Evolutionary conservation across 2,329 filamentous ascomycete genomes (phyloP), one percentile per base, ranked within the genome.

Genomic region (Ophiostoma sp.): DNA sequence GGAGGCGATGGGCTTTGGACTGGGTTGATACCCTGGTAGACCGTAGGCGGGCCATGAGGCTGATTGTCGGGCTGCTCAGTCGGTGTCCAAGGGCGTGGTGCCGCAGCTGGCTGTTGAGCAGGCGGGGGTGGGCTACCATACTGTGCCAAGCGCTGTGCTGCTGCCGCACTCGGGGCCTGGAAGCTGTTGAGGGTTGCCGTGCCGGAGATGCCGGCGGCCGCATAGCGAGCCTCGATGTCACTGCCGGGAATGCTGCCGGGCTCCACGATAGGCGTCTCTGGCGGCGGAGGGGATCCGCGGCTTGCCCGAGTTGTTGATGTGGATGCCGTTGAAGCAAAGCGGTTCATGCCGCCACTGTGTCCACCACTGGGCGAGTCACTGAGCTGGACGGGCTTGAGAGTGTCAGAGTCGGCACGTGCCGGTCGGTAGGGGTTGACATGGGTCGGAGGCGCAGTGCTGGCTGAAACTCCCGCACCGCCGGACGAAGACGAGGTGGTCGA

Each of bases 221-320:
- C 95, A 86, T 97, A 98, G 72, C 94, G 90, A 69, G 94, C 93
- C 81, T 97, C 95, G 78, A 98, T 97, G 72, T 93, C 93, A 55
- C 92, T 93, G 71, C 90, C 90, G 1, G 91, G 89, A n/a, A 90
- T 86, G 71, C 85, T 86, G 22, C 89, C 90, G 0, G 92, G 93
- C 55, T 92, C 92, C 39, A 92, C 88, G 75, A 95, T 87, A 42
- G 96, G 94, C 0, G 96, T 98, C 81, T 98, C 95, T 9, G 96
- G 96, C 0, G 96, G 96, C 4, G 96, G 95, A 5, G 96, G 96
- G 36, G 95, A 98, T 59, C 96, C 96, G 77, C 96, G 89, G 79
- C 93, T 95, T 25, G 96, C 96, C 76, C 93, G 90, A 1, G 95
- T 98, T 0, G 96, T 99, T 1, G 95, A 97, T 15, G 91, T 97